Conservation (phyloP, 1,284 basidiomycete genomes). For the Cryptococcus jaspeensis region DNA sequence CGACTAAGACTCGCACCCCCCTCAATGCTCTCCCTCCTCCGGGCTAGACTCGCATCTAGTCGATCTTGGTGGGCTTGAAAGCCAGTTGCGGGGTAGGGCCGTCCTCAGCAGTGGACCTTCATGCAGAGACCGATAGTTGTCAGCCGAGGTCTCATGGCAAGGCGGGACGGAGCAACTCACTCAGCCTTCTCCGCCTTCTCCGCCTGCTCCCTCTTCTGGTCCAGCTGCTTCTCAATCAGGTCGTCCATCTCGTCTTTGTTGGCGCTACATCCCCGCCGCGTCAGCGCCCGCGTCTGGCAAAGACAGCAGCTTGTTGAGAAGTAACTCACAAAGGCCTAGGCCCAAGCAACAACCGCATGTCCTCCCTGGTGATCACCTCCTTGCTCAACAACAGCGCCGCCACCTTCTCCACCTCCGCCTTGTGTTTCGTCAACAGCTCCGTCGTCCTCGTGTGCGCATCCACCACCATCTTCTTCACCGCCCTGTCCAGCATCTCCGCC, state of each 20-base stretch:
- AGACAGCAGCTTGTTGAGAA: constrained; percentile 1
- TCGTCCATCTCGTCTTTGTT: constrained; percentile 88
- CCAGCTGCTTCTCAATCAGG: constrained; percentile 66
- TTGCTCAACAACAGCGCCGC: constrained; percentile 85
- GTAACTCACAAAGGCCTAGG: constrained; percentile 44
- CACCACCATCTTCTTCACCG: constrained; percentile 92
- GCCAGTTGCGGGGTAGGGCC: constrained; percentile 13
- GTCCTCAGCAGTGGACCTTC: not conserved
- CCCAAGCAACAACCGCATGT: constrained; percentile 46
- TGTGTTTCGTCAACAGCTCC: constrained; percentile 76
- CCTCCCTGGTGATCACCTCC: constrained; percentile 83
- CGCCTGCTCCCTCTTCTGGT: constrained; percentile 36
- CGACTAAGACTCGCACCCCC: no score
- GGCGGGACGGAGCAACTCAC: constrained; percentile 1
- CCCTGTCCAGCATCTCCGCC: constrained; percentile 84
- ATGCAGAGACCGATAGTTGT: not conserved
- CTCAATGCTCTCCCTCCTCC: no score
- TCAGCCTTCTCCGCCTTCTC: constrained; percentile 4
- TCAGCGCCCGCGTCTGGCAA: no score
- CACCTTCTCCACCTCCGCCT: constrained; percentile 89
- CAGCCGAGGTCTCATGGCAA: not conserved
- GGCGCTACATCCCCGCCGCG: constrained; percentile 60
- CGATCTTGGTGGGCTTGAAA: constrained; percentile 10
- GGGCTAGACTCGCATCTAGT: not conserved
- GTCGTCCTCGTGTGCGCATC: constrained; percentile 83